Base-by-base conservation (phyloP, 768 basidiomycete genomes). In the Coprinopsis strossmayeri region DNA sequence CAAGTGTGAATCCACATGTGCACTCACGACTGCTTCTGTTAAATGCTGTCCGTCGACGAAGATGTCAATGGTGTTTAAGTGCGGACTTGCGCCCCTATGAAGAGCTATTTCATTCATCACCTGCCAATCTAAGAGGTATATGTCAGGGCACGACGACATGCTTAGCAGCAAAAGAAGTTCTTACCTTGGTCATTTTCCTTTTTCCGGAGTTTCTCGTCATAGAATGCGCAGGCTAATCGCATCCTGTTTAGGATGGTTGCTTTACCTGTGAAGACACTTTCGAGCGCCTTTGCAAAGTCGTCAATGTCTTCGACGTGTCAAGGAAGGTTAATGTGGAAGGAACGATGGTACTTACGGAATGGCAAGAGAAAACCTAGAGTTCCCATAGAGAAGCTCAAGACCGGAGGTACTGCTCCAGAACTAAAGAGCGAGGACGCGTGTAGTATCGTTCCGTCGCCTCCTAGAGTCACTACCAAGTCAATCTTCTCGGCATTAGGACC, bases 51-150 rank as follows among this genome's bases (percentile, higher is more conserved):
- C 91, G 57, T 97, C 91, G 11, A 95, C 92, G 64, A 77, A 95
- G 12, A 92, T 88, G 61, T 96, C 92, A 48, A 96, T 91, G 3
- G 91, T 90, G 56, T 91, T 93, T 30, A 97, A 72, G 57, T 95
- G 93, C 0, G 93, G 87, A 55, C 88, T 89, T 18, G 89, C 81
- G 11, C 94, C 94, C 23, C 94, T 82, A 64, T 97, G 94, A 28
- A 97, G 71, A 2, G 91, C 84, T 50, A 97, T 82, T 65, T 97
- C 94, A 60, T 97, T 97, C 91, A 97, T 94, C 30, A 95, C 94
- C 64, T 95, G 93, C 86, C 89, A 93, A 54, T 85, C 92, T n/a
- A n/a, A n/a, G n/a, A n/a, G n/a, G 87, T 53, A 49, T 59, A 42
- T 15, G 23, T 5, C 20, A 21, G 20, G 27, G 26, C 25, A 17